Percentiles rank a stretch among this genome's conserved stretches.
These are phyloP conservation scores for Fusarium xylarioides DNA, from an alignment of 2,329 filamentous ascomycete species.

Conservation along the genomic window DNA sequence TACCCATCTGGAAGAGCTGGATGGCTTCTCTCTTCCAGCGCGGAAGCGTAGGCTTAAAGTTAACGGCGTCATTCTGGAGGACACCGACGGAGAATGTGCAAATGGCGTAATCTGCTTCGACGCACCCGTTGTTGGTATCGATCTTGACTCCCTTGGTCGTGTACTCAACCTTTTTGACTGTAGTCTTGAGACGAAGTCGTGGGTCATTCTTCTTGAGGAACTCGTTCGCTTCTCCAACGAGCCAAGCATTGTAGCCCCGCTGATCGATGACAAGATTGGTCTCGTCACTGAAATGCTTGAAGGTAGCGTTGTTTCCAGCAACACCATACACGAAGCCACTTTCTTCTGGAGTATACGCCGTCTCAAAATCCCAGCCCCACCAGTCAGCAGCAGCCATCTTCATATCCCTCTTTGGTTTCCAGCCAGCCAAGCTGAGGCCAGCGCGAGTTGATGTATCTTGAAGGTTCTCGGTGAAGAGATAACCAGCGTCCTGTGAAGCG, in stretches of 20 bases:
- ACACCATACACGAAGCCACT: conserved; percentile 64
- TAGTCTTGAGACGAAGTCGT: conserved; percentile 66
- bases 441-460: conserved; percentile 71
- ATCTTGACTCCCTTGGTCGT: conserved; percentile 61
- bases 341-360: conserved; percentile 63
- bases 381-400: conserved; percentile 67
- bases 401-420: conserved; percentile 63
- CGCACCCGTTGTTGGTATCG: conserved; percentile 62
- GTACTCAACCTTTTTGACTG: conserved; percentile 65
- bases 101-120: conserved; percentile 70
- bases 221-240: conserved; percentile 65
- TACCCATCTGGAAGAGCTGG: conserved; percentile 68
- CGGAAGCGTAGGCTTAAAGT: conserved; percentile 67
- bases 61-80: conserved; percentile 67
- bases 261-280: conserved; percentile 70
- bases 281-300: conserved; percentile 67
- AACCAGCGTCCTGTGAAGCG: conserved; percentile 64
- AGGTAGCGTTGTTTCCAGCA: conserved; percentile 67
- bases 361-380: conserved; percentile 67
- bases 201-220: conserved; percentile 65
- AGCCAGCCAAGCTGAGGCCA: conserved; percentile 67
- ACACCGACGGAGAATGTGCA: conserved; percentile 75
- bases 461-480: conserved; percentile 64
- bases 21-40: conserved; percentile 72
- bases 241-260: conserved; percentile 65